Base-by-base conservation (phyloP, 306 rosid genomes). In the Rosa rugosa region DNA sequence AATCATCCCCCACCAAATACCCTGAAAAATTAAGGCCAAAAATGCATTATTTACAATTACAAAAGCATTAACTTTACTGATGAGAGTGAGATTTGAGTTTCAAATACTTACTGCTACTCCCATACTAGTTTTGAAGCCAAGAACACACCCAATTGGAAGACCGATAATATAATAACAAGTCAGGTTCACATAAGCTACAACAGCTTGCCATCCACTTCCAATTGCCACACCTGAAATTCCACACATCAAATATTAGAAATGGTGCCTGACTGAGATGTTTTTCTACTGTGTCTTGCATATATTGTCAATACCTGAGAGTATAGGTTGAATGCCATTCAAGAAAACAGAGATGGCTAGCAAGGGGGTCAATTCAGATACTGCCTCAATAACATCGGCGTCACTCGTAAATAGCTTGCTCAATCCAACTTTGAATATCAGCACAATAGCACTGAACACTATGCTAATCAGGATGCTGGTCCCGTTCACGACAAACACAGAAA, bases 121-220 rank as follows among this genome's bases (percentile, higher is more conserved):
- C 75, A 90, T 77, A 57, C 81, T 72, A 13, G 91, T 87, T 87
- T 85, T 82, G 71, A 90, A 90, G 56, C 88, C 94, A 84, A 91
- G 89, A 82, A 83, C 77, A 83, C 94, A 90, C 54, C 94, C 97
- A 79, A 92, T 76, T 23, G 92, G 85, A 20, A 90, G 89, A 75
- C 94, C 97, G 78, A 92, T 81, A 3, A 81, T 38, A 71, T 92
- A 90, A 83, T 89, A 89, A 64, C 83, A 75, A 41, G 79, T 80
- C 60, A 91, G 86, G 82, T 91, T 91, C 22, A 92, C 92, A 81
- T 92, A 92, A 70, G 92, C 94, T 41, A 92, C 92, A 22, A 88
- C 75, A 34, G 63, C 91, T 85, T 92, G 97, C 97, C 97, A 89
- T 84, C 94, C 94, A 75, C 91, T 89, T 77, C 94, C 97, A 88